Percentiles rank a stretch among this genome's conserved stretches.
Conservation (phyloP, 192 early-diverging fungal genomes). For the Haplosporangium gracile region DNA sequence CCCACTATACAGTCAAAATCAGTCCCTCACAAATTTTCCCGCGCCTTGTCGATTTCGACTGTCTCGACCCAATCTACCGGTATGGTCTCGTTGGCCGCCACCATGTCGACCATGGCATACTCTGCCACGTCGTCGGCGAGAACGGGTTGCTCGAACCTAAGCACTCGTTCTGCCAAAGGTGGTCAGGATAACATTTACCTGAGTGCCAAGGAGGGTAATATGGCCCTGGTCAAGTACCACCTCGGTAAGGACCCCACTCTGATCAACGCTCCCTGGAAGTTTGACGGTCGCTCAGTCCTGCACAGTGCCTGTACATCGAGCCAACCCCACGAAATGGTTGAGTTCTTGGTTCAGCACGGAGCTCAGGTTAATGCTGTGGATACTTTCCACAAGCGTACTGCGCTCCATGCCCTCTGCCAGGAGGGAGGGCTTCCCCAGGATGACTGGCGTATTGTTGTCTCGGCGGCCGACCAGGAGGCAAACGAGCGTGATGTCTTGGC, state of each 20-base stretch:
- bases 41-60: constrained; percentile 37
- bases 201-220: constrained; percentile 51
- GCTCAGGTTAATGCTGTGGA: constrained; percentile 42
- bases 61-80: constrained; percentile 47
- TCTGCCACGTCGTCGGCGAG: constrained; percentile 39
- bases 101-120: constrained; percentile 45
- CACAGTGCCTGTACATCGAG: constrained; percentile 51
- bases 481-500: constrained; percentile 49
- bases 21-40: neutral
- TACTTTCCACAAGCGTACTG: constrained; percentile 38
- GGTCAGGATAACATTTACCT: constrained; percentile 50
- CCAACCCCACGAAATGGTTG: constrained; percentile 50
- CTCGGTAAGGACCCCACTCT: constrained; percentile 41
- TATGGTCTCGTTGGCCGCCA: constrained; percentile 38
- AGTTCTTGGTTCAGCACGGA: constrained; percentile 42
- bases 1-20: neutral
- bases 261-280: constrained; percentile 49
- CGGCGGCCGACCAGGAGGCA: constrained; percentile 32
- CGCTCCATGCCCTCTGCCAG: constrained; percentile 46
- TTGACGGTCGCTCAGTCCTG: constrained; percentile 50
- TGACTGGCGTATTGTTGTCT: constrained; percentile 30
- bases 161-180: constrained; percentile 1
- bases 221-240: constrained; percentile 34
- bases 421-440: constrained; percentile 43
- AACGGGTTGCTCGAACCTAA: neutral